Percentiles rank a stretch among this genome's conserved stretches.
These are phyloP conservation scores for Barnettozyma vustinii DNA, from an alignment of 805 yeast genomes.

Conservation along the genomic window DNA sequence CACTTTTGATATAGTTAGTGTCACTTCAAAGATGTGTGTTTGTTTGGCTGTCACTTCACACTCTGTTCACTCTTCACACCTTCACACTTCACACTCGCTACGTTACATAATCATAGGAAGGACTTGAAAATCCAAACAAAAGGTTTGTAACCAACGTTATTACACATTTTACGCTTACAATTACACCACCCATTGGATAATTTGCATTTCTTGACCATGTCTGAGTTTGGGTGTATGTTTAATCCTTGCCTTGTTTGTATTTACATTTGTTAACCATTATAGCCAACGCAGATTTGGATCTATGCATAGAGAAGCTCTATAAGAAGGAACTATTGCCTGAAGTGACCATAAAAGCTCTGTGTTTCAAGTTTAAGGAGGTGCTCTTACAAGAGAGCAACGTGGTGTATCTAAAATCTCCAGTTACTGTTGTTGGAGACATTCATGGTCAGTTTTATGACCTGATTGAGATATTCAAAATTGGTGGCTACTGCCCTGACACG, in stretches of 20 bases:
- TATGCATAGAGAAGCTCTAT: slow-evolving; percentile 62
- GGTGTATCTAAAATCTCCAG: slow-evolving; percentile 77
- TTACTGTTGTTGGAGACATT: slow-evolving; percentile 94
- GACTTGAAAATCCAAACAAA: neutral
- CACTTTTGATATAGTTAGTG: too few relatives aligned
- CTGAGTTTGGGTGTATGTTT: neutral
- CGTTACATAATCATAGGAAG: neutral
- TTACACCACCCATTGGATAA: neutral
- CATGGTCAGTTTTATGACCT: slow-evolving; percentile 97
- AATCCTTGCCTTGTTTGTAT: neutral
- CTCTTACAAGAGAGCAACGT: slow-evolving; percentile 81
- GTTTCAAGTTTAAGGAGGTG: slow-evolving; percentile 78
- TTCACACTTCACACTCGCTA: too few relatives aligned
- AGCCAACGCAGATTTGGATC: slow-evolving; percentile 47
- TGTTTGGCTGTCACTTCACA: too few relatives aligned
- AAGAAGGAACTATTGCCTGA: slow-evolving; percentile 65
- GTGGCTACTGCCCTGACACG: slow-evolving; percentile 90
- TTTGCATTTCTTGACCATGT: neutral
- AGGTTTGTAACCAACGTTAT: neutral
- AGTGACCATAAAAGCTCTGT: slow-evolving; percentile 61
- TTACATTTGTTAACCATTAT: neutral
- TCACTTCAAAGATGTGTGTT: too few relatives aligned
- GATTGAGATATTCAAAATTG: slow-evolving; percentile 86
- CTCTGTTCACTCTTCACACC: too few relatives aligned
- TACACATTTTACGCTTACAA: neutral